phyloP scores from a whole-genome alignment of 129 eudicot species.

The sunflower (Helianthus annuus) region HanXRQr2.0-SUNRISE NC_035442.2:181061241-181061740 shows the following conservation, averaged over 20 bases:
- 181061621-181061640: conserved; percentile 21
- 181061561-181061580: conserved; percentile 50
- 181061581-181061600: conserved; percentile 45
- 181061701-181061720: conserved; percentile 56
- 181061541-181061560: conserved; percentile 77
- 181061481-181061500: conserved; percentile 57
- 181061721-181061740: conserved; percentile 61
- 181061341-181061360: conserved; percentile 72
- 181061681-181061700: conserved; percentile 69
- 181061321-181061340: conserved; percentile 16
- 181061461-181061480: conserved; percentile 78
- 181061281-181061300: not conserved
- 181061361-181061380: conserved; percentile 75
- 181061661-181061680: conserved; percentile 47
- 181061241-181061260: not conserved
- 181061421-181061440: conserved; percentile 67
- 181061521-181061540: conserved; percentile 73
- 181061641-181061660: conserved; percentile 46
- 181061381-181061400: conserved; percentile 86
- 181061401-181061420: conserved; percentile 80
- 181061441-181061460: conserved; percentile 59
- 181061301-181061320: conserved; percentile 9
- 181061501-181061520: conserved; percentile 79
- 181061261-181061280: conserved; percentile 6
- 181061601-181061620: not conserved